Conservation (phyloP, 1,284 basidiomycete genomes). For the Ustilago trichophora region DNA sequence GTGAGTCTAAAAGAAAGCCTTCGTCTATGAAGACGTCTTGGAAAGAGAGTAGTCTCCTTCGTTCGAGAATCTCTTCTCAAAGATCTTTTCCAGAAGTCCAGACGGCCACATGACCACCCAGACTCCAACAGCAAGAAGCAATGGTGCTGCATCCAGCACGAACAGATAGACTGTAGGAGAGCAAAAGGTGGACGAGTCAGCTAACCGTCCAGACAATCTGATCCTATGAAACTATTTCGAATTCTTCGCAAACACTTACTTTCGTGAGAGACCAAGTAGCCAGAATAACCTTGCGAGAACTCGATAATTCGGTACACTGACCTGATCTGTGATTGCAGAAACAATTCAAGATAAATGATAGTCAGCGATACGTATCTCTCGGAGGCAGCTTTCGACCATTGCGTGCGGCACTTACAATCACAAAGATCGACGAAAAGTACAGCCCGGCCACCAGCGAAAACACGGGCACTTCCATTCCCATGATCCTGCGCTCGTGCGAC, state of each 20-base stretch:
- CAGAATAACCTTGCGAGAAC: slow-evolving; percentile 47
- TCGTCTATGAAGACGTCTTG: slow-evolving; percentile 7
- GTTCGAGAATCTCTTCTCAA: slow-evolving; percentile 15
- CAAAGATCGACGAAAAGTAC: slow-evolving; percentile 30
- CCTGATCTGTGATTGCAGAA: slow-evolving; percentile 17
- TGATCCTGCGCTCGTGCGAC: slow-evolving; percentile 1
- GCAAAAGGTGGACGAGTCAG: not conserved
- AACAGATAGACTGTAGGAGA: slow-evolving; percentile 40
- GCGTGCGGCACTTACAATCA: slow-evolving; percentile 18
- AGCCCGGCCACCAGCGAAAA: slow-evolving; percentile 27
- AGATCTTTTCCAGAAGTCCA: slow-evolving; percentile 22
- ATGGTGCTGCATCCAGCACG: slow-evolving; percentile 44
- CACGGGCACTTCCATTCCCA: slow-evolving; percentile 21
- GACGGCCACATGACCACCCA: slow-evolving; percentile 50
- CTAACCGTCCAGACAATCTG: too few species aligned
- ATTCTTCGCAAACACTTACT: too few species aligned
- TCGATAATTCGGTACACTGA: slow-evolving; percentile 54
- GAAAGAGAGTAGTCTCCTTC: slow-evolving; percentile 1
- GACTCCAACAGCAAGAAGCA: slow-evolving; percentile 41
- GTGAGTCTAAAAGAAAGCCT: too few species aligned
- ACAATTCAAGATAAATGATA: not conserved
- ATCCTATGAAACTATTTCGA: too few species aligned
- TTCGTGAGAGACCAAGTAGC: slow-evolving; percentile 45
- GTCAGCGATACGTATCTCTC: too few species aligned
- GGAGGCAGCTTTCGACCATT: not conserved